Evolutionary conservation across 2,329 filamentous ascomycete species (phyloP).

Genomic region (Pestalotiopsis sp.): DNA sequence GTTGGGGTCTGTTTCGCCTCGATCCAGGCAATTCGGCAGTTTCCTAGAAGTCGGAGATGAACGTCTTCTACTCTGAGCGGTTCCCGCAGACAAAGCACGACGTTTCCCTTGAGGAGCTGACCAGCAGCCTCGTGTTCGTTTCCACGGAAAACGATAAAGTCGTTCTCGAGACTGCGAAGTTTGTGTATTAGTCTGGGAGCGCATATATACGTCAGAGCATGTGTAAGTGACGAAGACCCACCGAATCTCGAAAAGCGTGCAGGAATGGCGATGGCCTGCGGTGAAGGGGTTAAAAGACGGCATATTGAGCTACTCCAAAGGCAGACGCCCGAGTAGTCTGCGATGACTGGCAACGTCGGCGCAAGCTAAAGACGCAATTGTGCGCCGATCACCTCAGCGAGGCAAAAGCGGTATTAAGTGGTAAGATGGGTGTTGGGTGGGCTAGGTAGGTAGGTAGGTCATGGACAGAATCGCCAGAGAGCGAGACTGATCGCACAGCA

Average conservation of each 20-base stretch:
- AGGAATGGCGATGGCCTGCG: constrained; percentile 31
- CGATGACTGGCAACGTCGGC: neutral
- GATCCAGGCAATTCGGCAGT: constrained; percentile 69
- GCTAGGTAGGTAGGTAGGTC: neutral
- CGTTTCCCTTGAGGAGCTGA: constrained; percentile 72
- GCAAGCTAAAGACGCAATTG: neutral
- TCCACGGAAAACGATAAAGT: constrained; percentile 80
- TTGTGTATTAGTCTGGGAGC: neutral
- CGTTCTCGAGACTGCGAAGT: constrained; percentile 67
- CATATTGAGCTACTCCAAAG: constrained; percentile 23
- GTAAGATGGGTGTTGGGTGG: neutral
- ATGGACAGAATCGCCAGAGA: neutral
- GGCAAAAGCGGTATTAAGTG: neutral
- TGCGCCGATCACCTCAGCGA: neutral
- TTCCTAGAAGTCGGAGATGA: constrained; percentile 71
- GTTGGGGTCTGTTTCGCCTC: constrained; percentile 48
- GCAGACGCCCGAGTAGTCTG: neutral
- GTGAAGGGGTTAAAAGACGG: constrained; percentile 35
- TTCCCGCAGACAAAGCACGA: constrained; percentile 74
- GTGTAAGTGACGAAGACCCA: constrained; percentile 16
- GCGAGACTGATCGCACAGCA: neutral
- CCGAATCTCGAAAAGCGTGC: constrained; percentile 39
- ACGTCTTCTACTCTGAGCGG: constrained; percentile 74
- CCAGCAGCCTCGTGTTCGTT: constrained; percentile 75
- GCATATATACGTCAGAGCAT: constrained; percentile 4